Base-by-base conservation (phyloP, 73 alveolate species). In the Breviolum minutum region DNA sequence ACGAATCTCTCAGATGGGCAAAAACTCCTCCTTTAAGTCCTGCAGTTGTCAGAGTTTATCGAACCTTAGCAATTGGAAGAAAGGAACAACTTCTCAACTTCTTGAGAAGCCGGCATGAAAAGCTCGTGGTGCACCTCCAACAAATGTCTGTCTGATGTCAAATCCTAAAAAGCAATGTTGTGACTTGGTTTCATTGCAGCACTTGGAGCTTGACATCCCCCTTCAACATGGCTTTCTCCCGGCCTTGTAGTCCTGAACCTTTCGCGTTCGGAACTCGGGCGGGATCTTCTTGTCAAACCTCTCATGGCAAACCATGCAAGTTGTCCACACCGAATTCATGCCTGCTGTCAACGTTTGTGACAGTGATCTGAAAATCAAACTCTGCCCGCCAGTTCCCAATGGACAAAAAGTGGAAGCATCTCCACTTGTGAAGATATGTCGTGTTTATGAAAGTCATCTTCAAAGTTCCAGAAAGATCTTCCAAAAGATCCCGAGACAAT, bases 221-320 rank as follows among this genome's bases (percentile, higher is more conserved):
- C 54, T 40, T 40, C 54, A 40, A 40, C 54, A 40, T 40, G 54
- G 54, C 54, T 40, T 40, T 68, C 24, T 22, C 0, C 19, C 32
- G 9, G 97, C 98, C 98, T 92, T 73, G 98, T 92, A 92, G 68
- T 92, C 98, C 40, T 60, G 90, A 81, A 68, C 87, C 32, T 63
- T 92, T 60, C 80, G 89, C 20, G 83, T 63, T 63, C 98, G 98
- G 81, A 92, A 92, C 87, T 92, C 98, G n/a, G 90, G 91, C 4
- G 98, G 98, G 70, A 92, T 81, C 90, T 92, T 92, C 90, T 92
- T 92, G 98, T 92, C 90, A 14, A 92, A 92, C 98, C 98, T 92
- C 70, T 19, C 19, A 22, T 81, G 24, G n/a, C n/a, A 68, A 30
- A 40, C 54, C 54, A 3, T 40, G 54, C 54, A 40, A 40, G 54